A percentile compares a stretch with the other conserved stretches of the same genome.
phyloP scores from a whole-genome alignment of 805 yeast genomes.

The Saturnispora serradocipensis region DNA sequence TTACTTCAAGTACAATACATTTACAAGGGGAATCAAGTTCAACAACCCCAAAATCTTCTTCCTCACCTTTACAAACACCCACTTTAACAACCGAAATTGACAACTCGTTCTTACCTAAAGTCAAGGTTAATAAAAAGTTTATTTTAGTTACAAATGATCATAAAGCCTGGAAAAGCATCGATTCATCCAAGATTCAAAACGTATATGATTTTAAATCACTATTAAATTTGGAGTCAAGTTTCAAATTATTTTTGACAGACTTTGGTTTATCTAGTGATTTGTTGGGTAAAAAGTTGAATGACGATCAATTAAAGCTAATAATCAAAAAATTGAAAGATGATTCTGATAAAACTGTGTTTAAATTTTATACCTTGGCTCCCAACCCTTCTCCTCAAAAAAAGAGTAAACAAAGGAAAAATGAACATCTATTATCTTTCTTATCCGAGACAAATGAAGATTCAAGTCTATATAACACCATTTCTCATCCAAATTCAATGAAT shows the following conservation, averaged over 20 bases:
- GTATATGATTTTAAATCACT: slow-evolving; percentile 38
- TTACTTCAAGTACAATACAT: slow-evolving; percentile 23
- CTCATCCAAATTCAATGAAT: slow-evolving; percentile 48
- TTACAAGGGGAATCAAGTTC: slow-evolving; percentile 6
- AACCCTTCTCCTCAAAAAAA: background rate
- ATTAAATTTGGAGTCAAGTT: slow-evolving; percentile 20
- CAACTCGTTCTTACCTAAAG: slow-evolving; percentile 30
- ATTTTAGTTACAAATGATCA: slow-evolving; percentile 63
- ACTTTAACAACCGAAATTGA: slow-evolving; percentile 18
- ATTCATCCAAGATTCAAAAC: slow-evolving; percentile 24
- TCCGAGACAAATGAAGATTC: slow-evolving; percentile 7
- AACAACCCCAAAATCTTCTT: background rate
- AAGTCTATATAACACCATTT: slow-evolving; percentile 36
- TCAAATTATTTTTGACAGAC: slow-evolving; percentile 8
- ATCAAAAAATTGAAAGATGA: background rate
- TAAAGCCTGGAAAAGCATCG: slow-evolving; percentile 40
- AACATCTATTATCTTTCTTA: background rate
- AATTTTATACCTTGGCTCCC: background rate
- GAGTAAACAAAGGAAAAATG: background rate
- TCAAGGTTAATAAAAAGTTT: slow-evolving; percentile 24
- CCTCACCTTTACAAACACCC: background rate
- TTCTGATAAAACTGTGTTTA: background rate
- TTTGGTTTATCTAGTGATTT: slow-evolving; percentile 9
- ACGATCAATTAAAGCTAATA: background rate
- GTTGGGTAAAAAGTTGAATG: slow-evolving; percentile 9